phyloP scores from a whole-genome alignment of 129 eudicot genomes.

The Dittrichia graveolens region DNA sequence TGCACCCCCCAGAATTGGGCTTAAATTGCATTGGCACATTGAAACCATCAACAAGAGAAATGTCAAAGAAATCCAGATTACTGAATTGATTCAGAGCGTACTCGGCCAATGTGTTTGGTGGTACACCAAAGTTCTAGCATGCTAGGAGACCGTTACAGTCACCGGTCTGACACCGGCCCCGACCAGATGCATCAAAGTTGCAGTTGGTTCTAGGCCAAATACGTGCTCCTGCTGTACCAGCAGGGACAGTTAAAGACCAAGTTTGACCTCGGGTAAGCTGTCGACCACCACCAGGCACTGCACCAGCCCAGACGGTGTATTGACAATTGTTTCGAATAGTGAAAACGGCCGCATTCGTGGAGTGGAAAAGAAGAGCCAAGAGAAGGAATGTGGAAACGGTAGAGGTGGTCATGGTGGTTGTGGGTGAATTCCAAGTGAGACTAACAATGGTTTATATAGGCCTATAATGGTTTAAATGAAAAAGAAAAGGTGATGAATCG shows the following conservation, averaged over 20 bases:
- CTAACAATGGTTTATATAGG: constrained; percentile 25
- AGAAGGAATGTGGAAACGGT: constrained; percentile 29
- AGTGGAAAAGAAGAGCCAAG: constrained; percentile 16
- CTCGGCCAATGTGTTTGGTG: constrained; percentile 52
- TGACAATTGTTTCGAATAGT: constrained; percentile 58
- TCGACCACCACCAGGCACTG: constrained; percentile 54
- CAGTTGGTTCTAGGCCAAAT: constrained; percentile 42
- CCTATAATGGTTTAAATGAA: too few relatives aligned
- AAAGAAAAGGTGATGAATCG: too few relatives aligned
- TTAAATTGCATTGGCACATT: constrained; percentile 46
- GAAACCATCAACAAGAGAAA: constrained; percentile 58
- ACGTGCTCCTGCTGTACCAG: constrained; percentile 33
- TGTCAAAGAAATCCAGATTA: constrained; percentile 45
- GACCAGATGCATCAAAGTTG: constrained; percentile 33
- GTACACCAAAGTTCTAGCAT: constrained; percentile 37
- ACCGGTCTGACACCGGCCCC: constrained; percentile 43
- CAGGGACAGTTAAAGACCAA: constrained; percentile 33
- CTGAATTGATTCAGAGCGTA: constrained; percentile 39
- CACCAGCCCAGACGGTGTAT: constrained; percentile 72
- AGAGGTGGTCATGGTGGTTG: constrained; percentile 24
- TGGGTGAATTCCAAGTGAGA: neutral
- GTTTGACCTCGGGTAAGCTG: constrained; percentile 43
- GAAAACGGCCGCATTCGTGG: constrained; percentile 30
- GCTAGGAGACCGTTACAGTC: constrained; percentile 42
- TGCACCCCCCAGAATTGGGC: constrained; percentile 30